Evolutionary conservation across 2,329 filamentous ascomycete species (phyloP).

Genomic region (Neocatenulostroma microsporum): DNA sequence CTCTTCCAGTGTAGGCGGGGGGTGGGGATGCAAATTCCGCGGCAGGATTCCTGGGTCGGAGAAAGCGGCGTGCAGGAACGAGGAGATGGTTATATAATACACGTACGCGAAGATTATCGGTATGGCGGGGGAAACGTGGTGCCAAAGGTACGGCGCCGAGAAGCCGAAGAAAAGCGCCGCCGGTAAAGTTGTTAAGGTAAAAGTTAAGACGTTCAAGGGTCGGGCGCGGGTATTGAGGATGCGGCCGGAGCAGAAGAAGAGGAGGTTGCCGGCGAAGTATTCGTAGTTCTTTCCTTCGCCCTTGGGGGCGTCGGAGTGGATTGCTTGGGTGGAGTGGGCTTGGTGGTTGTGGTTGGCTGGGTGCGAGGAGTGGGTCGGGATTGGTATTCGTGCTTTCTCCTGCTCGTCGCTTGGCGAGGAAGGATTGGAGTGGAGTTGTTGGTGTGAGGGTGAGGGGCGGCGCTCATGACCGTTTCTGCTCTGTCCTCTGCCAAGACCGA

Average conservation of each 20-base stretch:
- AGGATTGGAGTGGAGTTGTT: conserved; percentile 69
- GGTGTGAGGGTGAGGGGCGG: conserved; percentile 29
- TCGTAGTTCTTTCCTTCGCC: conserved; percentile 65
- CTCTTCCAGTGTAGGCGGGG: conserved; percentile 62
- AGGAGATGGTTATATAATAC: conserved; percentile 85
- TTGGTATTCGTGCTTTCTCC: conserved; percentile 10
- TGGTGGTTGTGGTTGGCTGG: too few species aligned
- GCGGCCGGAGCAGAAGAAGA: conserved; percentile 79
- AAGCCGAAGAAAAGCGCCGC: conserved; percentile 75
- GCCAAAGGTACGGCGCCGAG: conserved; percentile 79
- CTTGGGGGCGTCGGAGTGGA: neutral
- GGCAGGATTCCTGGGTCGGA: conserved; percentile 92
- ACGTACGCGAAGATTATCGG: conserved; percentile 86
- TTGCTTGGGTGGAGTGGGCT: neutral
- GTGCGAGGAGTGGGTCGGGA: too few species aligned
- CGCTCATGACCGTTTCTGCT: conserved; percentile 13
- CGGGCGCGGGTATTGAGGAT: conserved; percentile 65
- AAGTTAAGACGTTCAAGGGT: conserved; percentile 84
- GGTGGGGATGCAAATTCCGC: conserved; percentile 82
- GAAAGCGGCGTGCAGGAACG: conserved; percentile 85
- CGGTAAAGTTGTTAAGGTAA: conserved; percentile 69
- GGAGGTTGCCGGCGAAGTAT: conserved; percentile 88
- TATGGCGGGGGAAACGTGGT: conserved; percentile 76
- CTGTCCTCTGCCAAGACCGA: conserved; percentile 18
- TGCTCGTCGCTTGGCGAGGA: conserved; percentile 54